Base-by-base conservation (phyloP, 2,329 filamentous ascomycete genomes). In the Colletotrichum sp. region DNA sequence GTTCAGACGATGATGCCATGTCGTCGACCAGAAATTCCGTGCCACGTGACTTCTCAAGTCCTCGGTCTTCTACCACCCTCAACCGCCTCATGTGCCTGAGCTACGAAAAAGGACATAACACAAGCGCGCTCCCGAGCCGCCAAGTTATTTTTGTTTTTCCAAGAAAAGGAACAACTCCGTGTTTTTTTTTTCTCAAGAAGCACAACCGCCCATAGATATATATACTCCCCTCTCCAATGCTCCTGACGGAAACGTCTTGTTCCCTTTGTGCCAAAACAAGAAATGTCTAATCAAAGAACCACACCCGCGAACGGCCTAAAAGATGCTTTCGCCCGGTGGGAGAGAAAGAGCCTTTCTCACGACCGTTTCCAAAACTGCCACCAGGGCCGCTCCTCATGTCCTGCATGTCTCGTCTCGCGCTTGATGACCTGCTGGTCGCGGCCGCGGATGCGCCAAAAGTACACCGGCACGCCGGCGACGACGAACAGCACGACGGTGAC, bases 401-500 rank as follows among this genome's bases (percentile, higher is more conserved):
- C 68, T 78, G 16, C 77, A 29, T 61, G 72, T 51, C 74, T 54
- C 61, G 75, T 76, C 75, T 86, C 86, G 73, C 86, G 84, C 78
- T 86, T 87, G 12, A 82, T 81, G 31, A 87, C 81, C 77, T 85
- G 83, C 77, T 85, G 82, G 78, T 93, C 91, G 61, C 91, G 87
- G 27, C 93, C 89, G 65, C 91, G 91, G 61, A 98, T 93, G 77
- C 95, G 90, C 91, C 93, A 98, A 82, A 94, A 98, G 84, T 96
- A 99, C 33, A 98, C 91, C 0, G 95, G 94, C 47, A 98, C 87
- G 1, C 97, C 97, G 0, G 92, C 93, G 6, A 93, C 87, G 73
- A 98, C 94, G 79, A 98, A 99, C 0, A 87, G 92, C 8, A 98
- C 87, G 9, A 99, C 97, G 27, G 96, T 91, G 29, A 98, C 82